These are phyloP conservation scores for Piedraia hortae DNA, from an alignment of 2,329 filamentous ascomycete species.

Conservation along the genomic window DNA sequence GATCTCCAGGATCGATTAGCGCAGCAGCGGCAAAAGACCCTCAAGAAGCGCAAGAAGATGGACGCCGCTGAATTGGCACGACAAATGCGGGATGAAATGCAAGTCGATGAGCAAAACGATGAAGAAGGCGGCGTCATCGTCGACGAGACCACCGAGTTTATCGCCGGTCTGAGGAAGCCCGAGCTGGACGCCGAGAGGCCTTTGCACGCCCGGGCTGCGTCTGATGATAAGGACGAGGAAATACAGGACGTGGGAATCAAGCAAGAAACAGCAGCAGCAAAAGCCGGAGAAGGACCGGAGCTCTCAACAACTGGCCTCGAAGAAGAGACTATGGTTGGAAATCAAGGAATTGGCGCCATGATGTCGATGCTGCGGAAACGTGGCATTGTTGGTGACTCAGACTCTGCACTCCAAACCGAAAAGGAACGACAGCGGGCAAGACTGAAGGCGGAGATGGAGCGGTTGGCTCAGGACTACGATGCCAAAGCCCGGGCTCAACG, in stretches of 20 bases:
- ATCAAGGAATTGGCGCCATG: constrained; percentile 49
- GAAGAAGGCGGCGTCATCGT: constrained; percentile 52
- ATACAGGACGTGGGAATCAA: constrained; percentile 15
- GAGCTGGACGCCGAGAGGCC: constrained; percentile 4
- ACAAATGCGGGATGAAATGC: constrained; percentile 42
- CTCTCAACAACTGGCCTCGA: constrained; percentile 48
- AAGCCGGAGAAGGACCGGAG: constrained; percentile 13
- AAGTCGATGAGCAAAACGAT: constrained; percentile 29
- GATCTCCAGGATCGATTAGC: constrained; percentile 71
- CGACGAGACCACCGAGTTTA: constrained; percentile 85
- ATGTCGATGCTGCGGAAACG: constrained; percentile 63
- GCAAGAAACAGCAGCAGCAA: constrained; percentile 16
- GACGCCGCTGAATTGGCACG: constrained; percentile 68
- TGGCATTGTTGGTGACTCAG: constrained; percentile 42
- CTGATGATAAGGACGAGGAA: constrained; percentile 17
- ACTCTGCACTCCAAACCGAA: constrained; percentile 20
- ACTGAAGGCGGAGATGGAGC: constrained; percentile 54
- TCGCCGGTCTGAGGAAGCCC: constrained; percentile 54
- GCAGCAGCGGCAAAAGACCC: constrained; percentile 49
- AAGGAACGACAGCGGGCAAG: constrained; percentile 38
- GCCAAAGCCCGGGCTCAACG: constrained; percentile 52
- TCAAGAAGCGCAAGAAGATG: constrained; percentile 77
- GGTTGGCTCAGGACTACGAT: constrained; percentile 56
- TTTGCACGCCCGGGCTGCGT: constrained; percentile 4
- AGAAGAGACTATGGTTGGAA: constrained; percentile 53